Conservation (phyloP, 176 grass and related monocot species). For the Oryza longistaminata region DNA sequence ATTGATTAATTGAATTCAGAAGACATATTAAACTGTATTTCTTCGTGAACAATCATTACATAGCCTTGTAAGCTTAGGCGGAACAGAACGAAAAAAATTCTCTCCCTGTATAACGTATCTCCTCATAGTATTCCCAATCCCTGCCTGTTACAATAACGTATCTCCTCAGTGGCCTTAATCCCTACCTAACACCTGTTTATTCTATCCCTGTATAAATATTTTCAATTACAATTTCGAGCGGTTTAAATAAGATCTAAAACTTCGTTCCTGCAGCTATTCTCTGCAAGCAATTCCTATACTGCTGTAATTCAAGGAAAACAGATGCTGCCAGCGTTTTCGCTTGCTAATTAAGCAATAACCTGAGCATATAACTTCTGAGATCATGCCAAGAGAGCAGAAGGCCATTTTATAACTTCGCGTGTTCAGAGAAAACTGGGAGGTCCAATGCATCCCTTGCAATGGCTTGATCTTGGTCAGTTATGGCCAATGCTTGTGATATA, state of each 20-base stretch:
- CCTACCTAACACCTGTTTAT: background rate
- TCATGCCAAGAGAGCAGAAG: constrained; percentile 1
- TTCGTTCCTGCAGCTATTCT: background rate
- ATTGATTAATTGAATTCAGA: background rate
- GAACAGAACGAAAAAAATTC: no score
- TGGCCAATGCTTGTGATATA: constrained; percentile 49
- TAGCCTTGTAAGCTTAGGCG: background rate
- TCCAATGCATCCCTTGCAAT: constrained; percentile 42
- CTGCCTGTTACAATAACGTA: background rate
- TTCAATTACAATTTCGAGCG: background rate
- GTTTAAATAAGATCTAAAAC: background rate
- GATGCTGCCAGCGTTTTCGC: background rate
- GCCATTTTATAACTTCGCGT: constrained; percentile 3
- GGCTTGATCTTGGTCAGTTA: constrained; percentile 62
- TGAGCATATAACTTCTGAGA: background rate
- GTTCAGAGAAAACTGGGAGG: constrained; percentile 43
- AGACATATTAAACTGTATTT: background rate
- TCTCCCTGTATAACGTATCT: background rate
- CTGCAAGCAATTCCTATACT: background rate
- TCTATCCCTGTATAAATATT: background rate
- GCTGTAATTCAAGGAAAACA: constrained; percentile 1
- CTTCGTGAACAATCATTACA: background rate
- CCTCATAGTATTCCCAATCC: background rate
- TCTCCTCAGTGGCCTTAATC: background rate
- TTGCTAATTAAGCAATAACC: constrained; percentile 1